Evolutionary conservation across 2,329 filamentous ascomycete species (phyloP).

Genomic region (Madurella fahalii): DNA sequence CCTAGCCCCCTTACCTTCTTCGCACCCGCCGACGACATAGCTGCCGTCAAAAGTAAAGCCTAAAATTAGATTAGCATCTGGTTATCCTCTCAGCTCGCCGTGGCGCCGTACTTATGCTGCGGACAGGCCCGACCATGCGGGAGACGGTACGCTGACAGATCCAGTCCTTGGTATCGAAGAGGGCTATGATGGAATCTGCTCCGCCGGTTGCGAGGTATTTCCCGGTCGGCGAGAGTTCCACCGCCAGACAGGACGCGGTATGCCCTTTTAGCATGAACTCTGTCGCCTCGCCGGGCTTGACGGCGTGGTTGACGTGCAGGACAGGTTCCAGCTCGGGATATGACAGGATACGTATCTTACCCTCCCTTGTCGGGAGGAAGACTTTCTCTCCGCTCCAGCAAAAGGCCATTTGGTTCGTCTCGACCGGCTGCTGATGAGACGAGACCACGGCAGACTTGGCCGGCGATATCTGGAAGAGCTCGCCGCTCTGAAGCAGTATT

Average conservation of each 20-base stretch:
- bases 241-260: constrained; percentile 65
- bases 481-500: constrained; percentile 48
- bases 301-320: constrained; percentile 45
- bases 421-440: constrained; percentile 56
- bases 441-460: constrained; percentile 52
- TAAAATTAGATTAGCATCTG: constrained; percentile 31
- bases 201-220: constrained; percentile 71
- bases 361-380: constrained; percentile 67
- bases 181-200: constrained; percentile 67
- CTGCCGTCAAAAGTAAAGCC: constrained; percentile 76
- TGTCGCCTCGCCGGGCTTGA: constrained; percentile 33
- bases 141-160: constrained; percentile 69
- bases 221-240: constrained; percentile 66
- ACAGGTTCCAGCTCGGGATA: constrained; percentile 61
- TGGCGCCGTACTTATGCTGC: constrained; percentile 57
- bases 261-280: constrained; percentile 67
- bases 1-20: constrained; percentile 52
- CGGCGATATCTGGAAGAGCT: constrained; percentile 59
- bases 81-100: not conserved
- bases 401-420: constrained; percentile 71
- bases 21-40: constrained; percentile 69
- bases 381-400: constrained; percentile 68
- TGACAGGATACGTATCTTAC: constrained; percentile 64
- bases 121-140: constrained; percentile 64
- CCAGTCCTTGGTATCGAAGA: constrained; percentile 78